A percentile compares a stretch with the other conserved stretches of the same genome.
Evolutionary conservation across 75 land plant genomes (phyloP).

Genomic region (Isoetes taiwanensis): DNA sequence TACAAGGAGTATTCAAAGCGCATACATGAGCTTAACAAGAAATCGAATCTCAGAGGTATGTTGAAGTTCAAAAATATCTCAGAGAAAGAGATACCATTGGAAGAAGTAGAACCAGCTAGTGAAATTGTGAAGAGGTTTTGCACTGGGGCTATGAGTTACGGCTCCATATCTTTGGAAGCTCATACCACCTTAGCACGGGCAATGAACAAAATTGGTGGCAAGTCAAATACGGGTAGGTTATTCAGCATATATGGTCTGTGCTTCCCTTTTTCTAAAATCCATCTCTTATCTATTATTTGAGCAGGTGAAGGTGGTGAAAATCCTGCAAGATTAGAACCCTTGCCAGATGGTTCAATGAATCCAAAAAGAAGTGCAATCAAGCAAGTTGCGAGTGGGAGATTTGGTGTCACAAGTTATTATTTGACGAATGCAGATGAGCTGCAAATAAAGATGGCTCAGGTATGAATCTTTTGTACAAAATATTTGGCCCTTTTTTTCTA

Average conservation of each 20-base stretch:
- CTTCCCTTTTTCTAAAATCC: not conserved
- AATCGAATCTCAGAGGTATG: conserved; percentile 79
- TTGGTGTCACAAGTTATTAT: conserved; percentile 93
- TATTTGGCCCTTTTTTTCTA: not conserved
- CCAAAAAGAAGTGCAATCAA: conserved; percentile 94
- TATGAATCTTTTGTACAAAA: conserved; percentile 3
- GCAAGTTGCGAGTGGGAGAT: conserved; percentile 98
- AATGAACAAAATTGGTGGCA: conserved; percentile 93
- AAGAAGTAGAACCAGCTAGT: conserved; percentile 95
- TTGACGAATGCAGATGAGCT: conserved; percentile 97
- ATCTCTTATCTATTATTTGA: not conserved
- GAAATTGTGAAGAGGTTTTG: conserved; percentile 97
- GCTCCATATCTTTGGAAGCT: conserved; percentile 93
- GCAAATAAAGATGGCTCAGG: conserved; percentile 99
- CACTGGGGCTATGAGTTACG: conserved; percentile 99
- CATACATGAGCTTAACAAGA: conserved; percentile 61
- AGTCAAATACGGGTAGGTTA: conserved; percentile 83
- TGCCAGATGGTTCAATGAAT: conserved; percentile 82
- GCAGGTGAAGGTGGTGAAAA: conserved; percentile 99
- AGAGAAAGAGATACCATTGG: conserved; percentile 43
- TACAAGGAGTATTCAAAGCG: conserved; percentile 89
- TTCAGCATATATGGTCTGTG: not conserved
- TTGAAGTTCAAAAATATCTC: conserved; percentile 65
- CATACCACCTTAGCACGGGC: conserved; percentile 87
- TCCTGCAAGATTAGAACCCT: conserved; percentile 70